These are phyloP conservation scores for Psidium friedrichsthalianum DNA, from an alignment of 345 rosid genomes.

Conservation along the genomic window DNA sequence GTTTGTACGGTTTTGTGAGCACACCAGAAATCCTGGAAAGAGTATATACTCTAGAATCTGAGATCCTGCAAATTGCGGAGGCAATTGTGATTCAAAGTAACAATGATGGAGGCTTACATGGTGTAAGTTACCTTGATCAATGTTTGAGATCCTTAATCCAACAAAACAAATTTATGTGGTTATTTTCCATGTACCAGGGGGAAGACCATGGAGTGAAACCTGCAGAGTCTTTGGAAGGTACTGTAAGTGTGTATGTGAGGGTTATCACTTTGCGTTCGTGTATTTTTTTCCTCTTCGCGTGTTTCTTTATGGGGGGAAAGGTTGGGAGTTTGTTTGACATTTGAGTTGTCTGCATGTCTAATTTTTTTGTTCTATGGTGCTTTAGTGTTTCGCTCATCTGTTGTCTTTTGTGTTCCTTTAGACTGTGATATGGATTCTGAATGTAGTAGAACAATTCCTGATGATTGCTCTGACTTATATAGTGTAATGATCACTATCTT, in stretches of 20 bases:
- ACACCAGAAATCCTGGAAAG: conserved; percentile 86
- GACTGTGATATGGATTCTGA: neutral
- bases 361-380: neutral
- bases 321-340: neutral
- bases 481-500: neutral
- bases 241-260: neutral
- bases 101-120: conserved; percentile 32
- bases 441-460: neutral
- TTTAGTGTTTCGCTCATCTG: neutral
- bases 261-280: neutral
- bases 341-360: neutral
- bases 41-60: conserved; percentile 71
- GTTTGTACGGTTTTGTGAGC: conserved; percentile 98
- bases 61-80: conserved; percentile 84
- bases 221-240: conserved; percentile 57
- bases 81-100: conserved; percentile 78
- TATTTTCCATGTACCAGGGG: conserved; percentile 27
- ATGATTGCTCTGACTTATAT: conserved; percentile 3
- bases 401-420: neutral
- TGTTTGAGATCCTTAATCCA: neutral
- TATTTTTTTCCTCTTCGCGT: neutral
- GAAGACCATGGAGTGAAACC: conserved; percentile 39
- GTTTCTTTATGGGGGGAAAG: neutral
- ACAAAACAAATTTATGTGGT: neutral
- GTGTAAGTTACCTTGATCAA: conserved; percentile 32